Percentiles rank a stretch among this genome's conserved stretches.
Evolutionary conservation across 2,329 filamentous ascomycete species (phyloP).

Genomic region (Alternaria postmessia): DNA sequence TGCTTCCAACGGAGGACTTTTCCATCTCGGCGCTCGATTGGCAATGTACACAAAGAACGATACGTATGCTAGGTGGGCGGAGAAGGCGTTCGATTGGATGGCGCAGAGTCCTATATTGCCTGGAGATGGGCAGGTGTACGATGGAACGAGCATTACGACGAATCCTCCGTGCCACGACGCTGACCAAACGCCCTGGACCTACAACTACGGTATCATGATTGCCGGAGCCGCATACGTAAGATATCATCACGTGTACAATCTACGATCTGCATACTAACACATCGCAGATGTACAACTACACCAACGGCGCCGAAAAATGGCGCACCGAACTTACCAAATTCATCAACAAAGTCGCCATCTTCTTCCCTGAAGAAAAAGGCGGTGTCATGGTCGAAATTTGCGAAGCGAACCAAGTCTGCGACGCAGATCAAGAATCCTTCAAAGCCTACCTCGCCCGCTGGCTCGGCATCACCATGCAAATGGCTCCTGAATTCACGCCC

Average conservation of each 20-base stretch:
- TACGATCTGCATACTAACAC: conserved; percentile 7
- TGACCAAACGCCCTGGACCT: conserved; percentile 47
- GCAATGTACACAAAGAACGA: conserved; percentile 50
- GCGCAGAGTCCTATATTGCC: conserved; percentile 35
- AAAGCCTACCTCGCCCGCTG: conserved; percentile 58
- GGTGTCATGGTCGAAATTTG: conserved; percentile 56
- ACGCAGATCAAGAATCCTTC: conserved; percentile 56
- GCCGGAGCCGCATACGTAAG: conserved; percentile 45
- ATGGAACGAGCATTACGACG: conserved; percentile 34
- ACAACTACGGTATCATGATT: conserved; percentile 51
- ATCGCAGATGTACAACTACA: conserved; percentile 51
- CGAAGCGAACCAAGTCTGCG: conserved; percentile 52
- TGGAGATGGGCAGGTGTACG: conserved; percentile 38
- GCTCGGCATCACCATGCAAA: conserved; percentile 63
- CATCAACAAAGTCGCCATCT: conserved; percentile 44
- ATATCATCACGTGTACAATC: not conserved
- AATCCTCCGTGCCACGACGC: conserved; percentile 37
- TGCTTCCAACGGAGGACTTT: conserved; percentile 50
- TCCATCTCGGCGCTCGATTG: conserved; percentile 49
- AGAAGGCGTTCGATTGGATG: conserved; percentile 49
- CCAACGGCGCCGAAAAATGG: conserved; percentile 48
- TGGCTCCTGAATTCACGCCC: conserved; percentile 64
- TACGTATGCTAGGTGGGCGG: conserved; percentile 48
- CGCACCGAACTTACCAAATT: conserved; percentile 38
- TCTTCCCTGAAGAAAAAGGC: conserved; percentile 49